Evolutionary conservation across 140 eudicot genomes (phyloP).

Genomic region (Bidens hawaiensis): DNA sequence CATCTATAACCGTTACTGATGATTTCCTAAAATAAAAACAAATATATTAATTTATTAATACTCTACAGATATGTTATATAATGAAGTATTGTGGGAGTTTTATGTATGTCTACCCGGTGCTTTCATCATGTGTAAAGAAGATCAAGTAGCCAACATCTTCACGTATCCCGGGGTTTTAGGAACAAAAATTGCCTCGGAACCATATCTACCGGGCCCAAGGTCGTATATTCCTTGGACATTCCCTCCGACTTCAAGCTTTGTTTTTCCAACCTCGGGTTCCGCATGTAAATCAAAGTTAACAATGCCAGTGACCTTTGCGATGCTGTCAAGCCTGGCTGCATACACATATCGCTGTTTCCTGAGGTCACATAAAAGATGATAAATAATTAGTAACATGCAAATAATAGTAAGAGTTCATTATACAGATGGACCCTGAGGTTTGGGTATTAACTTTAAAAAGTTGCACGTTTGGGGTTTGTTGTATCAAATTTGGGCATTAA

Average conservation of each 20-base stretch:
- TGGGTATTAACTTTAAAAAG: too few relatives aligned
- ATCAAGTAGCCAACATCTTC: slow-evolving; percentile 99
- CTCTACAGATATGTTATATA: too few relatives aligned
- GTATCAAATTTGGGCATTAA: too few relatives aligned
- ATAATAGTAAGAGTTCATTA: too few relatives aligned
- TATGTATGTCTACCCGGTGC: slow-evolving; percentile 64
- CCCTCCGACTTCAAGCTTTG: slow-evolving; percentile 88
- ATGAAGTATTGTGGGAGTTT: neutral
- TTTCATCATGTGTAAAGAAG: slow-evolving; percentile 82
- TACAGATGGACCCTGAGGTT: too few relatives aligned
- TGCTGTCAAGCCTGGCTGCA: slow-evolving; percentile 70
- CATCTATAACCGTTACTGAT: slow-evolving; percentile 78
- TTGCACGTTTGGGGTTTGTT: too few relatives aligned
- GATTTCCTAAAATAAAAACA: slow-evolving; percentile 42
- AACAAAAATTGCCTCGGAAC: slow-evolving; percentile 91
- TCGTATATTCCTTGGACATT: slow-evolving; percentile 73
- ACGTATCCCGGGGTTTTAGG: slow-evolving; percentile 54
- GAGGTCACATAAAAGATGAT: slow-evolving; percentile 17
- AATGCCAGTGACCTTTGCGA: slow-evolving; percentile 74
- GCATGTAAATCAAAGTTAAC: slow-evolving; percentile 91
- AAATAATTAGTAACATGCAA: neutral
- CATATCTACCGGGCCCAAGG: slow-evolving; percentile 78
- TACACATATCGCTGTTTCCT: slow-evolving; percentile 95
- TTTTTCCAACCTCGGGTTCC: slow-evolving; percentile 62
- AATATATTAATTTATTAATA: too few relatives aligned